Evolutionary conservation across 2,329 filamentous ascomycete species (phyloP), one percentile per base, ranked within the genome.

Genomic region (Graphiopsis chlorocephala): DNA sequence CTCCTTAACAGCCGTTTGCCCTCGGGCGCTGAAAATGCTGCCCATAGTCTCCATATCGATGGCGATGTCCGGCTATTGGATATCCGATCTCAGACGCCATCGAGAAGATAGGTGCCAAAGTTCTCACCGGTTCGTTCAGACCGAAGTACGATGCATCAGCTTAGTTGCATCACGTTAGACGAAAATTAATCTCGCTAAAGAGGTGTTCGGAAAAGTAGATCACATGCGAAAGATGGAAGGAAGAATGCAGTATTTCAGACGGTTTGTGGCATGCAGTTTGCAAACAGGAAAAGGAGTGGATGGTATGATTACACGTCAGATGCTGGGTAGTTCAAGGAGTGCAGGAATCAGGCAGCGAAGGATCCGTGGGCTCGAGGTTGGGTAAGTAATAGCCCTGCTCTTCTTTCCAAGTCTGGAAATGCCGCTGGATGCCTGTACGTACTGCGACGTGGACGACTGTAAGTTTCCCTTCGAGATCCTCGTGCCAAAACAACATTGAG

Each of bases 391-490:
- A 38, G 33, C 55, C 55, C 7, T 58, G 33, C 25, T 42, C 31
- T 58, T 58, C 38, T 20, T 45, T 58, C 55, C 55, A 58, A 4
- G 55, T 20, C 20, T 45, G 55, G 25, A 58, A 58, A 23, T 58
- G 55, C 33, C 38, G 12, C 20, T 33, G 33, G 20, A 58, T 29
- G 11, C 3, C 29, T n/a, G n/a, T n/a, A n/a, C n/a, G n/a, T 33
- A 33, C 12, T 33, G 31, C 11, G 31, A 33, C 1, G 12, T 15
- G 15, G 33, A 35, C 14, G 14, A 35, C 6, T 35, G 33, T 35
- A 35, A 35, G 42, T 10, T 45, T 2, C 15, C n/a, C n/a, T n/a
- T n/a, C 11, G 12, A 8, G 8, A 33, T 33, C 31, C 11, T 33
- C 31, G 12, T 33, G 31, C 11, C 31, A 33, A 8, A 31, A 31